Evolutionary conservation across 345 rosid species (phyloP), one percentile per base, ranked within the genome.

Genomic region (Jatropha curcas): DNA sequence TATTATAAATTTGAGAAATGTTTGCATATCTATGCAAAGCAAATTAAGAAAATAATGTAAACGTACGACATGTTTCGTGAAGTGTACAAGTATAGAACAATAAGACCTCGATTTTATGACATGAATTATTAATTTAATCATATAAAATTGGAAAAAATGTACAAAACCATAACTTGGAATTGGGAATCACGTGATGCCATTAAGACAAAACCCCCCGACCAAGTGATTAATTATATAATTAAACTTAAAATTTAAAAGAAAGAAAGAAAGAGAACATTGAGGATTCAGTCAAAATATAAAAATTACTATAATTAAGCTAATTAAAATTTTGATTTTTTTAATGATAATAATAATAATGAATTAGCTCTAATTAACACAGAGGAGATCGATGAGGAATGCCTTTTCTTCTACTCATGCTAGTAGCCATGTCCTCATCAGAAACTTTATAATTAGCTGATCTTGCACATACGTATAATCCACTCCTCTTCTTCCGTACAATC

Each of bases 341-440:
- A 77, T 51, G 70, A 35, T 56, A 55, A 56, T 50, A 5, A 4
- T 19, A 10, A 41, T 37, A 19, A 7, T 8, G 65, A 51, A 28
- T 50, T 17, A 6, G 2, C n/a, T n/a, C n/a, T 35, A 25, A 28
- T 83, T 87, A 95, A 81, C 92, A 93, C 16, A 93, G 76, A 74
- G 99, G 98, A 70, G 98, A 89, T 72, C 99, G 82, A 37, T 92
- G 97, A 53, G 99, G 99, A 79, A 88, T 82, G 79, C 99, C 94
- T 81, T 96, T 96, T 72, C 99, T 86, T 76, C 99, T 83, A 80
- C 82, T 91, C 73, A 86, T 81, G 81, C 92, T 82, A 7, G 87
- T 78, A 41, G 95, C 88, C 77, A 88, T 89, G 74, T 87, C 88
- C 55, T 86, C 88, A 16, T 84, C 74, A 1, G 88, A 79, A 48